phyloP scores from a whole-genome alignment of 2,329 filamentous ascomycete species.

The Arthroderma sp. region DNA sequence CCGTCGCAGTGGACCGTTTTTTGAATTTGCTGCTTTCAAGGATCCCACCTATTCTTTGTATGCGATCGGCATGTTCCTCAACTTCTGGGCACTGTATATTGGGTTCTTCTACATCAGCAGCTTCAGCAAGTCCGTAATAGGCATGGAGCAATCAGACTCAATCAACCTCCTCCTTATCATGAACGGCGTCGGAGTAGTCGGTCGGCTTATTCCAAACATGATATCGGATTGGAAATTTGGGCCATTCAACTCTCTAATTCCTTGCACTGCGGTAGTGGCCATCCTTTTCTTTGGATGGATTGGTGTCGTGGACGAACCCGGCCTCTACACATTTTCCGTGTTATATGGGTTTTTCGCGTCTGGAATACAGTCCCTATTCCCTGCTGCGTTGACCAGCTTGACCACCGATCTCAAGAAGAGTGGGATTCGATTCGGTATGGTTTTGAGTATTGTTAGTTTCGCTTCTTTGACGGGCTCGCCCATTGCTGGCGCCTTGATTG shows the following conservation, averaged over 20 bases:
- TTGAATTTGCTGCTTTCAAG: constrained; percentile 40
- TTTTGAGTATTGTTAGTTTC: constrained; percentile 41
- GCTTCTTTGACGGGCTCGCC: constrained; percentile 42
- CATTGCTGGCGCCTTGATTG: constrained; percentile 40
- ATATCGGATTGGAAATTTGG: constrained; percentile 46
- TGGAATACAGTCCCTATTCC: constrained; percentile 53
- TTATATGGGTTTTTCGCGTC: constrained; percentile 53
- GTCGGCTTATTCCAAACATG: constrained; percentile 45
- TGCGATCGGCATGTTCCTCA: constrained; percentile 30
- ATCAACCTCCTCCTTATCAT: constrained; percentile 51
- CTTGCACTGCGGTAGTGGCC: constrained; percentile 32
- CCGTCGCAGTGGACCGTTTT: constrained; percentile 36
- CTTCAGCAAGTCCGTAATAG: constrained; percentile 28
- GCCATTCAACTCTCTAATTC: constrained; percentile 47
- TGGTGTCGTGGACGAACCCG: constrained; percentile 35
- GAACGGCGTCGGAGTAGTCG: constrained; percentile 48
- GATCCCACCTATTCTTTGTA: constrained; percentile 36
- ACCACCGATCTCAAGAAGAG: constrained; percentile 40
- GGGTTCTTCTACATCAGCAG: constrained; percentile 38
- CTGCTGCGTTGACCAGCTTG: constrained; percentile 45
- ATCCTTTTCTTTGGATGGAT: constrained; percentile 45
- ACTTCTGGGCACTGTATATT: constrained; percentile 42
- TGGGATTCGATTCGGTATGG: constrained; percentile 46
- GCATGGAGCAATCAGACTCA: constrained; percentile 31
- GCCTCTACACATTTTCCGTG: constrained; percentile 49